Conservation (phyloP, 2,329 filamentous ascomycete species). For the Pseudohalonectria lignicola region DNA sequence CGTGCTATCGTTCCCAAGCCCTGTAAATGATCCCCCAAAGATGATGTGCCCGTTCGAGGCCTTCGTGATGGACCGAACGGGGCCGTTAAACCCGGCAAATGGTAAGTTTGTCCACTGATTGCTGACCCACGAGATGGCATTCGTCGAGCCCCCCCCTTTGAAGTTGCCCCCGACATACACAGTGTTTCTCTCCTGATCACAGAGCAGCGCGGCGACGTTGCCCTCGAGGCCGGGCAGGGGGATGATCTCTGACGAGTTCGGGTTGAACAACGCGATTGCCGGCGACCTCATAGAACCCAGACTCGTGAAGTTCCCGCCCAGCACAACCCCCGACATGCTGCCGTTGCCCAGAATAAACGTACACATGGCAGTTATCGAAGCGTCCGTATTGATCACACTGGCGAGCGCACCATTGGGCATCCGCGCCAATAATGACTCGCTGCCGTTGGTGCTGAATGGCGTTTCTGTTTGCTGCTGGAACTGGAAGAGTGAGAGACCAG, state of each 20-base stretch:
- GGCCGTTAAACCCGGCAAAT: constrained; percentile 91
- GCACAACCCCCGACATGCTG: constrained; percentile 59
- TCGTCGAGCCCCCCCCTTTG: constrained; percentile 67
- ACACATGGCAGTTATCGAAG: constrained; percentile 82
- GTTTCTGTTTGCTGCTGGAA: constrained; percentile 70
- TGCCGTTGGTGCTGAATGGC: constrained; percentile 60
- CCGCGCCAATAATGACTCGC: constrained; percentile 66
- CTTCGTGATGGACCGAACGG: constrained; percentile 76
- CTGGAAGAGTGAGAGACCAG: constrained; percentile 81
- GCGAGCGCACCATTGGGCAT: constrained; percentile 80
- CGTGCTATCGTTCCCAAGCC: constrained; percentile 68
- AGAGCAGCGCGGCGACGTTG: constrained; percentile 70
- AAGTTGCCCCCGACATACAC: constrained; percentile 91
- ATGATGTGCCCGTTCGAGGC: constrained; percentile 74
- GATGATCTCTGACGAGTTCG: constrained; percentile 56
- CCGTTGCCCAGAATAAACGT: constrained; percentile 58
- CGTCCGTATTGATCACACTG: constrained; percentile 66
- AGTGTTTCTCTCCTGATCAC: constrained; percentile 64
- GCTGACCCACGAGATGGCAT: constrained; percentile 74
- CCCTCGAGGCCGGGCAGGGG: constrained; percentile 75
- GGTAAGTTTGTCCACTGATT: constrained; percentile 69
- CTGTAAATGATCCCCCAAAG: constrained; percentile 85
- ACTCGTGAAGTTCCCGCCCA: constrained; percentile 94
- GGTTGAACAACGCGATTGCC: constrained; percentile 73
- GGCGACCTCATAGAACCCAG: constrained; percentile 65